Evolutionary conservation across 2,329 filamentous ascomycete genomes (phyloP), one percentile per base, ranked within the genome.

Genomic region (Endoconidiophora polonica): DNA sequence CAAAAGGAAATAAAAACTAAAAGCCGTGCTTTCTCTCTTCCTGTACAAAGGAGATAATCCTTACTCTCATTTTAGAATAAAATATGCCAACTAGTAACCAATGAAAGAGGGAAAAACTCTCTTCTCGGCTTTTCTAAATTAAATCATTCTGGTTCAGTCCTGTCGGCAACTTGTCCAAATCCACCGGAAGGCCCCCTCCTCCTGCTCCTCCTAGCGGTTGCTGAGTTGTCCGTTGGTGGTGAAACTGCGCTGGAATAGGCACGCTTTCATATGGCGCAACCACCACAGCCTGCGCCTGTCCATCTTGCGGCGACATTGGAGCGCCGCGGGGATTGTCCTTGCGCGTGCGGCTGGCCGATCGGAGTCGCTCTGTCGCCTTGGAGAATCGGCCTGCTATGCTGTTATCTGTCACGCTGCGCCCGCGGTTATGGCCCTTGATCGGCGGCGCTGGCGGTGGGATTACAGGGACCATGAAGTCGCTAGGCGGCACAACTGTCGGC

Each of bases 301-400:
- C 58, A 2, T 68, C 65, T 49, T 66, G 66, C 0, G 65, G 64
- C 0, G 67, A 66, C 2, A 63, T 67, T 14, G 38, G 44, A 18
- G 44, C 44, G 2, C 26, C 48, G 4, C 23, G 22, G 46, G 63
- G 63, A 20, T 48, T 52, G 54, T 68, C 69, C 56, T 73, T 73
- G 41, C 70, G 68, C 46, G 69, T 70, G 14, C 76, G 72, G 59
- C 75, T 79, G 1, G 66, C 75, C 3, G 75, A 79, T 18, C 76
- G 71, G 58, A 79, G 70, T 44, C 74, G 70, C 57, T 79, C 76
- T 0, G 75, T 76, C 0, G 73, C 74, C 44, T 76, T 74, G 52
- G 68, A 70, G 54, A 78, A 62, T 29, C 75, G 73, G 2, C 69
- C 69, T 2, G 72, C 66, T 53, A 79, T 65, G 22, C 39, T 38